Base-by-base conservation (phyloP, 179 eudicot species). In the Corrigiola litoralis region DNA sequence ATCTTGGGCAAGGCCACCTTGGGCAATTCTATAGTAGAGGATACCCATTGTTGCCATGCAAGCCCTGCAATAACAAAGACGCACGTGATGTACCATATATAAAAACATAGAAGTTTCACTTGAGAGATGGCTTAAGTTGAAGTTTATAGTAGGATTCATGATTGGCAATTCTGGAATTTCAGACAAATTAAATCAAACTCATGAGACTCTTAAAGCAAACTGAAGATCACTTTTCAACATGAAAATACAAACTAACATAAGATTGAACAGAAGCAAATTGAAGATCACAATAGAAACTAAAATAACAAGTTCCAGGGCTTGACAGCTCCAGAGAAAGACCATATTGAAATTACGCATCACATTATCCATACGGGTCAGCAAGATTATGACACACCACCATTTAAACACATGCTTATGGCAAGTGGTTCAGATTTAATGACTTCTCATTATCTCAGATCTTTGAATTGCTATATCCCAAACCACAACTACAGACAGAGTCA, bases 41-140 rank as follows among this genome's bases (percentile, higher is more conserved):
- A 90, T 92, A 64, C 89, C 95, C 97, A 92, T 92, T 13, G 98
- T 92, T 55, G 97, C 98, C 92, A 92, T 70, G 76, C 98, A 92
- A 10, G 98, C 97, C 95, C 98, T 92, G 84, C 75, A 82, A 65
- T 23, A 29, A 53, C 25, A 36, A 44, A 17, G 47, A 9, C 31
- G 45, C 0, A n/a, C 18, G 28, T 32, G 31, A 48, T 16, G 17
- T 12, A 4, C 38, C 24, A 28, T 27, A 4, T 16, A 28, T 14
- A 23, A 61, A 44, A 50, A 11, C 32, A 59, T 18, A 20, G 5
- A 59, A 18, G 61, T 45, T 20, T 45, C 24, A 6, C 6, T 34
- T 23, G 24, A 46, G 3, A 17, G 2, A 21, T 7, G 17, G 41
- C 16, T 25, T 29, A 6, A 47, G 23, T 42, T 51, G 9, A 33